These are phyloP conservation scores for Pigoraptor vietnamica DNA, from an alignment of 78 protist genomes.

Conservation along the genomic window DNA sequence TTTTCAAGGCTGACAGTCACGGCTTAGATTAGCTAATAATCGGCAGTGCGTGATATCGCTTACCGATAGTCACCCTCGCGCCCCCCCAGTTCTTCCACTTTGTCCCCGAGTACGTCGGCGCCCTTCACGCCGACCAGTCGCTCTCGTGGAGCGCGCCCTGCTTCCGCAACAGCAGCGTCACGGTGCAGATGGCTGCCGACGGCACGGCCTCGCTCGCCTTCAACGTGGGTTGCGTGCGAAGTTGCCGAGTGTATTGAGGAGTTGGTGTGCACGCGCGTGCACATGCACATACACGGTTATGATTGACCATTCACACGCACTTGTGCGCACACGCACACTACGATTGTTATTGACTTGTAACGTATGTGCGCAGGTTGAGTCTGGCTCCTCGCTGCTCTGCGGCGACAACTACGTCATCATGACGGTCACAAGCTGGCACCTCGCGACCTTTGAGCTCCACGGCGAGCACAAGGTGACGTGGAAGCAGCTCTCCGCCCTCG, in stretches of 20 bases:
- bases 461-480: not conserved
- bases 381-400: not conserved
- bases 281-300: not conserved
- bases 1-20: no score
- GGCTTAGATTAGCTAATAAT: not conserved
- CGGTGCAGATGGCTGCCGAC: not conserved
- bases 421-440: not conserved
- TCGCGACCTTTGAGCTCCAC: not conserved
- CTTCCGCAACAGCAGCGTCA: not conserved
- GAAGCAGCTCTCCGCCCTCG: not conserved
- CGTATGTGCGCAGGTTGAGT: not conserved
- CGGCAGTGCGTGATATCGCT: no score
- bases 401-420: not conserved
- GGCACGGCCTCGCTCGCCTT: not conserved
- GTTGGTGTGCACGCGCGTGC: not conserved
- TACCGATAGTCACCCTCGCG: not conserved
- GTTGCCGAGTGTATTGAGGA: not conserved
- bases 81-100: not conserved
- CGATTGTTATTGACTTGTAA: not conserved
- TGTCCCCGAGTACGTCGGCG: not conserved
- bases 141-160: not conserved
- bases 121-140: not conserved
- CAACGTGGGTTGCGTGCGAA: not conserved
- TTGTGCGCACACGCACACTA: not conserved
- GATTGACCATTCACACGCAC: not conserved